A percentile compares a stretch with the other conserved stretches of the same genome.
Conservation (phyloP, 768 basidiomycete genomes). For the Asterophora lycoperdoides region DNA sequence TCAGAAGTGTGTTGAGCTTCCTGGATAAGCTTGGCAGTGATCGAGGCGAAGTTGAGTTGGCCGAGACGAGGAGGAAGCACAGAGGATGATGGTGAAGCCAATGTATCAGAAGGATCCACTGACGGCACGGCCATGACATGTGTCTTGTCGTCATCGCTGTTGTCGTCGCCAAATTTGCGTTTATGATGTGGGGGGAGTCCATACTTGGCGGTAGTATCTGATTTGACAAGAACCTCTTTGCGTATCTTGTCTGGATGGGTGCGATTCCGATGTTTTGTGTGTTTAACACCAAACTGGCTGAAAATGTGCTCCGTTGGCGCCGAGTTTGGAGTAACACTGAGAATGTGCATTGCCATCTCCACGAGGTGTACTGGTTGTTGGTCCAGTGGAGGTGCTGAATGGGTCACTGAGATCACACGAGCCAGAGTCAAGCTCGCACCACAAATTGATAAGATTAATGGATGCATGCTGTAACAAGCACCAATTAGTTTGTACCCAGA, state of each 20-base stretch:
- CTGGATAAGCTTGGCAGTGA: background rate
- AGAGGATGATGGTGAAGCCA: background rate
- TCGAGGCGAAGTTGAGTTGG: background rate
- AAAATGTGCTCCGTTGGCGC: constrained; percentile 23
- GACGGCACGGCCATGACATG: background rate
- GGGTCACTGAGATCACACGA: too few species aligned
- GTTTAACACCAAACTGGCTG: constrained; percentile 22
- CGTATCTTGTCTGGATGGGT: background rate
- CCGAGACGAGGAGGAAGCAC: background rate
- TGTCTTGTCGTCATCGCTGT: background rate
- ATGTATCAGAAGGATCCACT: background rate
- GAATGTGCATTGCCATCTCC: constrained; percentile 21
- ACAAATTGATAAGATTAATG: too few species aligned
- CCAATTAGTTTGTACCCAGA: too few species aligned
- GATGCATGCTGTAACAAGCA: too few species aligned
- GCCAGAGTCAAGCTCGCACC: too few species aligned
- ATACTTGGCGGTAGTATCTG: background rate
- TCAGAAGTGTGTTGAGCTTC: background rate
- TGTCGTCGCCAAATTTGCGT: background rate
- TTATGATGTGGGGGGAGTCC: background rate
- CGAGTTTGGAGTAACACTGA: constrained; percentile 23
- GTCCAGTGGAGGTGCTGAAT: background rate
- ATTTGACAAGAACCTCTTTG: background rate
- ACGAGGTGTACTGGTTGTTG: background rate
- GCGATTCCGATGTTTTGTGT: constrained; percentile 18